Evolutionary conservation across 176 grass and related monocot species (phyloP), one percentile per base, ranked within the genome.

Genomic region (Zizania latifolia): DNA sequence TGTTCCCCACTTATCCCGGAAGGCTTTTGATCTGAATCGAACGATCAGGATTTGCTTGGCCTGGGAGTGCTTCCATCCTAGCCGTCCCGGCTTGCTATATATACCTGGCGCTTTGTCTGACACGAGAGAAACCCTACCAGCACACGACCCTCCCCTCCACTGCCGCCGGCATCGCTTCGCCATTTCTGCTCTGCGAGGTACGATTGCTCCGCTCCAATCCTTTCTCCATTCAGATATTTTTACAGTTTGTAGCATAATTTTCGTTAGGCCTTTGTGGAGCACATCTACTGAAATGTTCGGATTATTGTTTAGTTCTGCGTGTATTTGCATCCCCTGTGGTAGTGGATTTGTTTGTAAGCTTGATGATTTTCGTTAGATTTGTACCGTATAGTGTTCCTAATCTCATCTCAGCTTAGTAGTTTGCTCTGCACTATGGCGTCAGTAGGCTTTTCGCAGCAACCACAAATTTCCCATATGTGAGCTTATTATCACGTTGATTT

Each of bases 151-250:
- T 51, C 53, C 22, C 13, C 30, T 17, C 53, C 41, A 10, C 85
- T 64, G 72, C 73, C 80, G 80, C 67, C 55, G 48, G 0, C 32
- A 27, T 14, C 16, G 17, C 65, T 1, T 70, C 67, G 14, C 16
- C n/a, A 21, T 39, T 46, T 40, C 39, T 10, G 22, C 38, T 55
- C 50, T 62, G 23, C 41, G 53, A 56, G 80, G 85, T 83, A 74
- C 4, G 58, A 39, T 10, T 13, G 14, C 58, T 1, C 73, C 29
- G 59, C 34, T 78, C 67, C 21, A 51, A 8, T 11, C 2, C 32
- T 12, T 16, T 24, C 36, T 43, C 4, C 56, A 8, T 19, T 22
- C 19, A 1, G 13, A 31, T 34, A n/a, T 3, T 2, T 30, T 13
- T 2, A 23, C 74, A 2, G 39, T 33, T 26, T 46, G 28, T 17